Evolutionary conservation across 2,329 filamentous ascomycete species (phyloP).

Genomic region (Aureobasidium sp.): DNA sequence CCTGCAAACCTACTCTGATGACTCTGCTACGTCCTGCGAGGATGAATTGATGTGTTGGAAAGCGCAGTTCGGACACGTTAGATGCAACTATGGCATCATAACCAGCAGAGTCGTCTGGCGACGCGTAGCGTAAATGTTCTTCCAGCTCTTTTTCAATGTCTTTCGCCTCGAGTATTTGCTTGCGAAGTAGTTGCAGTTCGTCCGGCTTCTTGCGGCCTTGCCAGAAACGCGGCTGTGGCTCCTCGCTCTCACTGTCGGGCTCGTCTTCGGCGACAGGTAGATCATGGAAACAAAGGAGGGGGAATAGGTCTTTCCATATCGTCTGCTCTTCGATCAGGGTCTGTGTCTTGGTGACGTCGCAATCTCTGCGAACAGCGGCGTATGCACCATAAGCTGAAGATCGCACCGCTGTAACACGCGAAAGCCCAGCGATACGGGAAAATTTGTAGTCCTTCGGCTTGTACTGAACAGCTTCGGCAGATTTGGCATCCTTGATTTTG

Average conservation of each 20-base stretch:
- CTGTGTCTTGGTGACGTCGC: constrained; percentile 67
- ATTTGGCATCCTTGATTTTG: constrained; percentile 64
- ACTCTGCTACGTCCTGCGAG: constrained; percentile 66
- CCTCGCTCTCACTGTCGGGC: constrained; percentile 38
- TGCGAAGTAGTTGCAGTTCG: constrained; percentile 46
- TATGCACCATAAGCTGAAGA: constrained; percentile 88
- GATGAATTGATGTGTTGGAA: constrained; percentile 80
- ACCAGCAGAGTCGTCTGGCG: constrained; percentile 33
- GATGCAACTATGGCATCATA: constrained; percentile 45
- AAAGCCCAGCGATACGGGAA: constrained; percentile 79
- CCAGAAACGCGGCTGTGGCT: constrained; percentile 44
- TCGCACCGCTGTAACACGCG: constrained; percentile 73
- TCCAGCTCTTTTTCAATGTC: constrained; percentile 59
- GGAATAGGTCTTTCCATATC: constrained; percentile 66
- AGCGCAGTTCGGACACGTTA: constrained; percentile 57
- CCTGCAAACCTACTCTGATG: constrained; percentile 53
- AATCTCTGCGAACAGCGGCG: constrained; percentile 78
- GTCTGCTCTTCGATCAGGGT: constrained; percentile 60
- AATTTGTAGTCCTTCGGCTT: constrained; percentile 92
- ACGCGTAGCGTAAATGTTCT: constrained; percentile 38
- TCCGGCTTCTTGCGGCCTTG: constrained; percentile 38
- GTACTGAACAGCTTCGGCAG: constrained; percentile 44
- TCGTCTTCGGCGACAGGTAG: constrained; percentile 41
- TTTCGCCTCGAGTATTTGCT: constrained; percentile 54
- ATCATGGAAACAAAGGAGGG: constrained; percentile 60